Percentiles rank a stretch among this genome's conserved stretches.
phyloP scores from a whole-genome alignment of 2,329 filamentous ascomycete genomes.

The Teratosphaeria gauchensis region DNA sequence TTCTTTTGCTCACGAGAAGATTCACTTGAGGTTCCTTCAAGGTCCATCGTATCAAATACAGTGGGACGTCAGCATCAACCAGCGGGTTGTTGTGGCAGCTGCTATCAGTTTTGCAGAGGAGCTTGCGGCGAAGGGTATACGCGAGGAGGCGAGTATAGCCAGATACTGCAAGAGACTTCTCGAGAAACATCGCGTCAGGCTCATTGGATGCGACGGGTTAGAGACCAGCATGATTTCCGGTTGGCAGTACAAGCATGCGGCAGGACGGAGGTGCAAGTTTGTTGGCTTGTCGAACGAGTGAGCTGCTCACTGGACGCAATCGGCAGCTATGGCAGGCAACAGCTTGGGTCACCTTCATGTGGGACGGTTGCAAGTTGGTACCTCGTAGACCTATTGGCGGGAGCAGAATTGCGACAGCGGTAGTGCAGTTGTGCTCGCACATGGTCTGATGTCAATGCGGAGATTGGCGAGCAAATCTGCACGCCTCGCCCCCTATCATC shows the following conservation, averaged over 20 bases:
- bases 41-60: background rate
- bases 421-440: no score
- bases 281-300: background rate
- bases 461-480: no score
- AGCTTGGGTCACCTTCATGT: background rate
- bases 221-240: background rate
- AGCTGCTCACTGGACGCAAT: background rate
- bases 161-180: background rate
- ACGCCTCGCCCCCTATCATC: no score
- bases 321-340: background rate
- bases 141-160: background rate
- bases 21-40: slow-evolving; percentile 4
- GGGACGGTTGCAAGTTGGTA: no score
- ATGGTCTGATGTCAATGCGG: no score
- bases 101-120: background rate
- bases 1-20: background rate
- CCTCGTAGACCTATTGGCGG: no score
- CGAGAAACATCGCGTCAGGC: background rate
- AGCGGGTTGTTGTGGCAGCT: background rate
- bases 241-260: background rate
- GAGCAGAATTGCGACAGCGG: no score
- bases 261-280: background rate
- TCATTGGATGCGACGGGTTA: background rate
- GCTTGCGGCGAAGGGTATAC: background rate
- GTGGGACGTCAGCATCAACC: background rate